Conservation (phyloP, 345 rosid genomes). For the Rubroshorea leprosula region DNA sequence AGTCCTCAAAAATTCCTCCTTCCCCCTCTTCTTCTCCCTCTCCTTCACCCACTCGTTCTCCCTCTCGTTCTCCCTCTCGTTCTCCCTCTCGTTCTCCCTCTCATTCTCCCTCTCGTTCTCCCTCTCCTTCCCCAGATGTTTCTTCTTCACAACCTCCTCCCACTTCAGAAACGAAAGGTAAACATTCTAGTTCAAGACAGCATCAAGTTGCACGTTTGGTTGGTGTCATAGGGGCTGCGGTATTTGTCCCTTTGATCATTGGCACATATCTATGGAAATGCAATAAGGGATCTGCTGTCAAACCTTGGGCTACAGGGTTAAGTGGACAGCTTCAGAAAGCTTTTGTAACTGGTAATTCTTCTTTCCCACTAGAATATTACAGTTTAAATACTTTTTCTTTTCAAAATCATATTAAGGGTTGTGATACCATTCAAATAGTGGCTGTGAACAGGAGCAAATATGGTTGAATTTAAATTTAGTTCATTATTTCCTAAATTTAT, state of each 20-base stretch:
- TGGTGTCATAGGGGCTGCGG: conserved; percentile 33
- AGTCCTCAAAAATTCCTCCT: neutral
- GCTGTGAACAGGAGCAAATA: neutral
- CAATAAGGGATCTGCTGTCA: conserved; percentile 52
- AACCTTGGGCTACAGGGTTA: conserved; percentile 92
- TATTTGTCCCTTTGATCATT: conserved; percentile 26
- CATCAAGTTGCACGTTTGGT: conserved; percentile 16
- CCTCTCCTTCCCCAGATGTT: conserved; percentile 8
- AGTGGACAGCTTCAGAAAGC: conserved; percentile 93
- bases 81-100: neutral
- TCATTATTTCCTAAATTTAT: too few species aligned
- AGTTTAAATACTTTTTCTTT: neutral
- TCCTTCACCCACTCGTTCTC: too few species aligned
- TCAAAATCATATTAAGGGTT: conserved; percentile 12
- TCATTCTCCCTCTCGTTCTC: too few species aligned
- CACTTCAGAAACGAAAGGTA: neutral
- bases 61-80: neutral
- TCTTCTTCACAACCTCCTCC: conserved; percentile 13
- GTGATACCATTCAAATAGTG: neutral
- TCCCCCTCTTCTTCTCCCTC: conserved; percentile 7
- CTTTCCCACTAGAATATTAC: conserved; percentile 5
- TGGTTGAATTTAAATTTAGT: neutral
- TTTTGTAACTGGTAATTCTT: conserved; percentile 62
- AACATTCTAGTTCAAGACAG: conserved; percentile 5
- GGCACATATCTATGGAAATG: conserved; percentile 35